Conservation (phyloP, 2,329 filamentous ascomycete genomes). For the Fulvia fulva region DNA sequence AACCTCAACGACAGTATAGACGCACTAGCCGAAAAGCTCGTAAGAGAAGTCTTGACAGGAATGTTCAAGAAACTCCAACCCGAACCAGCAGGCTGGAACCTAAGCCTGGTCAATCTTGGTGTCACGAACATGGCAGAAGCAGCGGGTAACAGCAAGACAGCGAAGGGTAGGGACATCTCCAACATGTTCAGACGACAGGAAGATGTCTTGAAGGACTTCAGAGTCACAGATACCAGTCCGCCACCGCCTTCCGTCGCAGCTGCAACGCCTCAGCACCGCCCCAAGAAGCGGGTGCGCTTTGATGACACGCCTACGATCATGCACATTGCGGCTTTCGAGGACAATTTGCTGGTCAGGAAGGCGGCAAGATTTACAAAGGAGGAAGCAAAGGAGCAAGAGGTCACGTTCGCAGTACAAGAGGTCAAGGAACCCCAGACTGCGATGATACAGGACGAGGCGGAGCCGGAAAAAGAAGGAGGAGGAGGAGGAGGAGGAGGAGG, state of each 20-base stretch:
- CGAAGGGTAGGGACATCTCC: conserved; percentile 67
- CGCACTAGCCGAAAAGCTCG: conserved; percentile 62
- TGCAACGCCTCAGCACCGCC: neutral
- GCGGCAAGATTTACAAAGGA: neutral
- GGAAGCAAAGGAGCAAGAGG: neutral
- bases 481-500: conserved; percentile 1
- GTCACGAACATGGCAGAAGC: conserved; percentile 72
- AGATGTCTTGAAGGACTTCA: conserved; percentile 64
- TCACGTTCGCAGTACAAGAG: neutral
- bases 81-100: conserved; percentile 67
- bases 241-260: neutral
- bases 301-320: conserved; percentile 1
- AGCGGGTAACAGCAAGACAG: conserved; percentile 42
- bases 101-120: conserved; percentile 81
- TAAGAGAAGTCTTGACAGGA: conserved; percentile 63
- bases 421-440: neutral
- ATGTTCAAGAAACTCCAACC: conserved; percentile 73
- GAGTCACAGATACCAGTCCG: conserved; percentile 44
- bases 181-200: conserved; percentile 79
- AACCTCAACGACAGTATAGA: conserved; percentile 56
- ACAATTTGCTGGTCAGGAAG: conserved; percentile 15
- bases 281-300: neutral
- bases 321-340: conserved; percentile 1
- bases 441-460: too few relatives aligned
- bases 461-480: too few relatives aligned